Conservation (phyloP, 306 rosid species). For the Oemleria cerasiformis region DNA sequence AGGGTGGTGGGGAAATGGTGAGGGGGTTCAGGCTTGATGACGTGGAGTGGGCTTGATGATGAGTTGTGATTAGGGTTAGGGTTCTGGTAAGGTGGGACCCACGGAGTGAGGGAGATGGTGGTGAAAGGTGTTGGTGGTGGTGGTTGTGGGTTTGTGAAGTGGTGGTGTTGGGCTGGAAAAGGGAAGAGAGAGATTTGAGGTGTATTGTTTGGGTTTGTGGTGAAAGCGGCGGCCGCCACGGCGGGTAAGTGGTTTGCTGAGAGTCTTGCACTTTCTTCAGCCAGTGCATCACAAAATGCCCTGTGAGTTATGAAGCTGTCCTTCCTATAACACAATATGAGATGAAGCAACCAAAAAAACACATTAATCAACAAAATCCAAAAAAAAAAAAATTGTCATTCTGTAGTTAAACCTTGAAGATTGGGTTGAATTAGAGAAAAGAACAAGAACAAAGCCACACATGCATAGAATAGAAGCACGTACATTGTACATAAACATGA, state of each 20-base stretch:
- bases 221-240: not conserved
- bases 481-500: not conserved
- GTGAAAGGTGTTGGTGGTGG: slow-evolving; percentile 21
- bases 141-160: slow-evolving; percentile 10
- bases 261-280: slow-evolving; percentile 86
- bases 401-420: not conserved
- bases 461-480: not conserved
- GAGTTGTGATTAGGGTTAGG: slow-evolving; percentile 61
- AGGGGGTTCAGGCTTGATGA: slow-evolving; percentile 50
- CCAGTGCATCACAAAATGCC: slow-evolving; percentile 95
- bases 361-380: not conserved
- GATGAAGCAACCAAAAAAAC: not conserved
- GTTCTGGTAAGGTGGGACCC: slow-evolving; percentile 61
- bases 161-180: slow-evolving; percentile 34
- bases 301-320: slow-evolving; percentile 95
- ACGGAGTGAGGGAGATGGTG: slow-evolving; percentile 30
- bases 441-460: not conserved
- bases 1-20: slow-evolving; percentile 30
- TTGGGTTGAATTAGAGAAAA: not conserved
- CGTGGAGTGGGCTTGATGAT: slow-evolving; percentile 12
- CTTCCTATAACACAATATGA: slow-evolving; percentile 51
- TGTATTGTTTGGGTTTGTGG: slow-evolving; percentile 24
- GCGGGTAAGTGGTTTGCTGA: slow-evolving; percentile 45
- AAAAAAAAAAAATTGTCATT: too few species aligned
- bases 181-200: slow-evolving; percentile 49